Evolutionary conservation across 352 stramenopile genomes (phyloP).

Genomic region (Pythium dissotocum): DNA sequence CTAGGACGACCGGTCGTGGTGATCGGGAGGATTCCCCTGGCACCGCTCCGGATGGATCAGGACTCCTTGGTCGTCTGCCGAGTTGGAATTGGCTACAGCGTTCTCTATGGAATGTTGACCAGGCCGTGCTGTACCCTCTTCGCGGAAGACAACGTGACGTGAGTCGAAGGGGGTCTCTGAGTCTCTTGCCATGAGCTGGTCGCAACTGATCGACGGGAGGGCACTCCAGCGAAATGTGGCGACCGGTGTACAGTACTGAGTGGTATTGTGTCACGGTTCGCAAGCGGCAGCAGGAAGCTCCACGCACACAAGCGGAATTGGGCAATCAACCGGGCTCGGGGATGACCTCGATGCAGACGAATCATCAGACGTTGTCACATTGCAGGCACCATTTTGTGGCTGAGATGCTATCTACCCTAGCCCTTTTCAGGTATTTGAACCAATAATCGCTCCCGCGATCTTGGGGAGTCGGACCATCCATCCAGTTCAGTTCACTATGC

Average conservation of each 20-base stretch:
- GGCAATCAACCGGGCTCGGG: background rate
- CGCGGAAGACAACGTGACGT: background rate
- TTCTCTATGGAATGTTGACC: background rate
- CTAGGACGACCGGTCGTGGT: background rate
- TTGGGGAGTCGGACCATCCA: background rate
- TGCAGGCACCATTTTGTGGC: background rate
- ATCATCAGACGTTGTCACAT: constrained; percentile 1
- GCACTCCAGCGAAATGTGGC: background rate
- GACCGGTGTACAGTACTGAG: no score
- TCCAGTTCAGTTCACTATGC: background rate
- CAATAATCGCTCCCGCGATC: background rate
- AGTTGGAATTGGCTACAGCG: constrained; percentile 1
- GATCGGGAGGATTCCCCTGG: background rate
- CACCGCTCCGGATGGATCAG: constrained; percentile 3
- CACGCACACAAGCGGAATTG: background rate
- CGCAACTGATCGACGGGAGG: no score
- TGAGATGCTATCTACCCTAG: background rate
- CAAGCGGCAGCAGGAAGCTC: background rate
- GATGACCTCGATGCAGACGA: background rate
- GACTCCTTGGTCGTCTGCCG: background rate
- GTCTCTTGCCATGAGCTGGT: no score
- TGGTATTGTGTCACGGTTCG: no score
- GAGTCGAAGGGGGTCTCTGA: background rate
- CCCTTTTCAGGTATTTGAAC: background rate
- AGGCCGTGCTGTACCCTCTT: background rate